Percentiles rank a stretch among this genome's conserved stretches.
These are phyloP conservation scores for Diplodia mutila DNA, from an alignment of 2,329 filamentous ascomycete genomes.

Conservation along the genomic window DNA sequence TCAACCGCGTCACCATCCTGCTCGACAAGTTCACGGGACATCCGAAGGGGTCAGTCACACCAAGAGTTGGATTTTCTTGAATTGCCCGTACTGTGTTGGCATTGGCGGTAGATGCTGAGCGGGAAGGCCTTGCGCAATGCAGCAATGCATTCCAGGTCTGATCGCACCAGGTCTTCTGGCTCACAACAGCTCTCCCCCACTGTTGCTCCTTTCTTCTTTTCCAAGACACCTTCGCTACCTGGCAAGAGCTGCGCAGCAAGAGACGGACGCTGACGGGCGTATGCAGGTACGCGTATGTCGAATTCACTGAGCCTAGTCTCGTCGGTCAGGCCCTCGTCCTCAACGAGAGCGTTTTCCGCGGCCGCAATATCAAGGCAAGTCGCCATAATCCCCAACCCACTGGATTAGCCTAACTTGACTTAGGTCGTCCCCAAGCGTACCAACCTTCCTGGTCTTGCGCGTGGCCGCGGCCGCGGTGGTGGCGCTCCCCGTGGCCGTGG, in stretches of 20 bases:
- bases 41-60: slow-evolving; percentile 85
- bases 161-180: background rate
- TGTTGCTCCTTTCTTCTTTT: slow-evolving; percentile 11
- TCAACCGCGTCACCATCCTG: slow-evolving; percentile 97
- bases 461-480: slow-evolving; percentile 68
- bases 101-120: background rate
- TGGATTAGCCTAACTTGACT: background rate
- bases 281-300: slow-evolving; percentile 93
- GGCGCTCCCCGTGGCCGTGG: slow-evolving; percentile 52
- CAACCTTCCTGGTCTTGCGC: slow-evolving; percentile 91
- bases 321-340: slow-evolving; percentile 92
- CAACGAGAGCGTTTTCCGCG: slow-evolving; percentile 95
- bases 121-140: background rate
- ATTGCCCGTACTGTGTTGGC: background rate
- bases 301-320: slow-evolving; percentile 87
- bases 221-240: slow-evolving; percentile 55
- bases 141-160: background rate
- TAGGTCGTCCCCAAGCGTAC: slow-evolving; percentile 90
- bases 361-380: slow-evolving; percentile 88
- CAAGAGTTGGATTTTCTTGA: slow-evolving; percentile 44
- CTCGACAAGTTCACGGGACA: slow-evolving; percentile 98
- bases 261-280: slow-evolving; percentile 56
- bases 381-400: background rate
- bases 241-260: slow-evolving; percentile 59
- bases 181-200: background rate